A percentile compares a stretch with the other conserved stretches of the same genome.
These are phyloP conservation scores for Penicillium waksmanii DNA, from an alignment of 495 filamentous ascomycete genomes.

Conservation along the genomic window DNA sequence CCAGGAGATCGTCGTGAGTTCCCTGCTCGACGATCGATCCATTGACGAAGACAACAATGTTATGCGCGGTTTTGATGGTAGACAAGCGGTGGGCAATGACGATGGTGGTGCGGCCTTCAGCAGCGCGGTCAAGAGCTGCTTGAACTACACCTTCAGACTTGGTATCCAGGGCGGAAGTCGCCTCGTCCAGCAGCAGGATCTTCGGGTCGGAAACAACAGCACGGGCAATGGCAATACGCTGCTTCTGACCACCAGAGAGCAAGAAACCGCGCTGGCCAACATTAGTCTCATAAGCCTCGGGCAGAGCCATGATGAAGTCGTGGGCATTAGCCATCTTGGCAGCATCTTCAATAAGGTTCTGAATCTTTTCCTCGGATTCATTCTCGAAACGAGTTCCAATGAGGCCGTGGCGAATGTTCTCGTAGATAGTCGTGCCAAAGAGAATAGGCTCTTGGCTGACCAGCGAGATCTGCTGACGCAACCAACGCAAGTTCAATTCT, in stretches of 20 bases:
- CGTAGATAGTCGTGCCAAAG: slow-evolving; percentile 83
- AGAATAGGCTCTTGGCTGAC: slow-evolving; percentile 76
- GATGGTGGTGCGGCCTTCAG: slow-evolving; percentile 91
- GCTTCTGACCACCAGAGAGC: slow-evolving; percentile 93
- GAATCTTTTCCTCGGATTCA: slow-evolving; percentile 64
- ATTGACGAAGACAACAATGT: slow-evolving; percentile 89
- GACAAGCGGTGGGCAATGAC: slow-evolving; percentile 94
- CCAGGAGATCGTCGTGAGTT: slow-evolving; percentile 72
- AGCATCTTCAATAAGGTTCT: slow-evolving; percentile 73
- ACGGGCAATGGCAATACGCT: slow-evolving; percentile 87
- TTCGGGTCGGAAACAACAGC: slow-evolving; percentile 95
- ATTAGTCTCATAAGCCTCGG: slow-evolving; percentile 90
- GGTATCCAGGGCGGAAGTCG: slow-evolving; percentile 93
- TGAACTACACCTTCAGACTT: slow-evolving; percentile 95
- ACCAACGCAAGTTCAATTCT: slow-evolving; percentile 83
- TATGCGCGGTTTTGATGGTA: slow-evolving; percentile 91
- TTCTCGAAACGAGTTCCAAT: slow-evolving; percentile 81
- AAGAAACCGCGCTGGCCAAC: slow-evolving; percentile 95
- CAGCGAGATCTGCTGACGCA: slow-evolving; percentile 87
- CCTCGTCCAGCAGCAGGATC: slow-evolving; percentile 92
- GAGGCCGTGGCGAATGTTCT: slow-evolving; percentile 85
- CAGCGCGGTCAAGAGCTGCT: slow-evolving; percentile 83
- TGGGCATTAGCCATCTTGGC: slow-evolving; percentile 92
- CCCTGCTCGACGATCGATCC: slow-evolving; percentile 91
- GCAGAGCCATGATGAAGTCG: slow-evolving; percentile 82